Evolutionary conservation across 2,329 filamentous ascomycete species (phyloP), one percentile per base, ranked within the genome.

Genomic region (Aspergillus tanneri): DNA sequence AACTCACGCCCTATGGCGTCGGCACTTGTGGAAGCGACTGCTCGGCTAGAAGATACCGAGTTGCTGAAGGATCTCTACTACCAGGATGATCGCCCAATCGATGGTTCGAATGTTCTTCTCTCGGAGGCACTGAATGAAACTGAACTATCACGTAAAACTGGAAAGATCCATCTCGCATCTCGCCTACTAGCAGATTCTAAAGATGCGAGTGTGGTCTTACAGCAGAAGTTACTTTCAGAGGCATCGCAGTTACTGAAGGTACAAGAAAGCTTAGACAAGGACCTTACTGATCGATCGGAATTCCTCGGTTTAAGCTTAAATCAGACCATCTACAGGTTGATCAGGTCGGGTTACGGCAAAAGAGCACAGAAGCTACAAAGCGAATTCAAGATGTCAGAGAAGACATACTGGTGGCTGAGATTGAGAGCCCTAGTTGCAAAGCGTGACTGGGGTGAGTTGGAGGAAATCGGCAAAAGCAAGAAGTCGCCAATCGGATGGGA

Each of bases 401-500:
- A 90, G 70, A 87, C 90, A 23, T 87, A 84, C 55, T 92, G 89
- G 83, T 99, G 92, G 90, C 63, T 82, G 49, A 86, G 90, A 53
- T 78, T 99, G 22, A 84, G 92, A 59, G 93, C 91, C 0, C 79
- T 97, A 42, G 90, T 99, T 2, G 87, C 88, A 12, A 90, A 90
- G 66, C 81, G 93, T 46, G 88, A 96, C 64, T 99, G 91, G 90
- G 84, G 82, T 43, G 92, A 96, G 67, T 80, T 99, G 49, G 91
- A 97, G 67, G 91, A 96, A 59, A 81, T 90, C 58, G 81, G 83
- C 27, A 80, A 78, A 63, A 82, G 70, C 30, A 81, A 88, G 64
- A 95, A 91, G 70, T 93, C 87, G 49, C 89, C 92, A 0, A 97
- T 99, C 65, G 92, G 92, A 9, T 99, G 93, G 93, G 90, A 95